A percentile compares a stretch with the other conserved stretches of the same genome.
Evolutionary conservation across 2,329 filamentous ascomycete genomes (phyloP).

Genomic region (Aciculosporium take): DNA sequence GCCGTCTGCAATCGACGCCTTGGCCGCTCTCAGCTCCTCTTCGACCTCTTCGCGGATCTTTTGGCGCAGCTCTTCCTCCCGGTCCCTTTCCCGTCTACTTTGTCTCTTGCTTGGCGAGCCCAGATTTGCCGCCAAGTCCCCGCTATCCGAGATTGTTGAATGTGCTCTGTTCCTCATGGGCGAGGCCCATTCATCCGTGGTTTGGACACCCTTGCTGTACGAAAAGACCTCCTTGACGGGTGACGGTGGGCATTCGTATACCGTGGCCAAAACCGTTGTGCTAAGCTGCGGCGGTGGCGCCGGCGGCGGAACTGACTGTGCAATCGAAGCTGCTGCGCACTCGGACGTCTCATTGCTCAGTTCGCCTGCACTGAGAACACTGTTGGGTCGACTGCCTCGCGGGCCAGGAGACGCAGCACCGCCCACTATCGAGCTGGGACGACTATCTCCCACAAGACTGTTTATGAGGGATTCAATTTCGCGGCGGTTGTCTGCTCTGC

Average conservation of each 20-base stretch:
- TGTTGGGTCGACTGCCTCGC: slow-evolving; percentile 68
- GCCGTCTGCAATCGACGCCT: slow-evolving; percentile 41
- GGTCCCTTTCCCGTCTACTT: slow-evolving; percentile 65
- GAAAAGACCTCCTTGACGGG: slow-evolving; percentile 75
- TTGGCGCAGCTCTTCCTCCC: slow-evolving; percentile 78
- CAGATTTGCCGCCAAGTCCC: slow-evolving; percentile 39
- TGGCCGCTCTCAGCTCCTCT: slow-evolving; percentile 68
- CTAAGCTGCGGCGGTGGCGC: slow-evolving; percentile 39
- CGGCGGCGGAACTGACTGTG: slow-evolving; percentile 16
- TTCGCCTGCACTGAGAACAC: slow-evolving; percentile 69
- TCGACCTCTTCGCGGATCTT: slow-evolving; percentile 81
- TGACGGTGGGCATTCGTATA: slow-evolving; percentile 67
- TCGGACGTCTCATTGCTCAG: slow-evolving; percentile 63
- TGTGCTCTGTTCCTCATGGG: slow-evolving; percentile 31
- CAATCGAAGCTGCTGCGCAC: slow-evolving; percentile 32
- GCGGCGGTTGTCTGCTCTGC: slow-evolving; percentile 52
- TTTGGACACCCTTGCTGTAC: slow-evolving; percentile 95
- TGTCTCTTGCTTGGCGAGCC: slow-evolving; percentile 56
- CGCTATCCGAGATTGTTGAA: slow-evolving; percentile 41
- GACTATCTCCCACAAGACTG: slow-evolving; percentile 65
- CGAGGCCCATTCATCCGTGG: slow-evolving; percentile 57
- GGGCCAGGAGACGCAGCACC: slow-evolving; percentile 51
- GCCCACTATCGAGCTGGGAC: slow-evolving; percentile 51
- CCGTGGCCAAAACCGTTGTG: slow-evolving; percentile 57
- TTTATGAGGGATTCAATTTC: slow-evolving; percentile 80